phyloP scores from a whole-genome alignment of 192 early-diverging fungal genomes.

The Umbelopsis isabellina region DNA sequence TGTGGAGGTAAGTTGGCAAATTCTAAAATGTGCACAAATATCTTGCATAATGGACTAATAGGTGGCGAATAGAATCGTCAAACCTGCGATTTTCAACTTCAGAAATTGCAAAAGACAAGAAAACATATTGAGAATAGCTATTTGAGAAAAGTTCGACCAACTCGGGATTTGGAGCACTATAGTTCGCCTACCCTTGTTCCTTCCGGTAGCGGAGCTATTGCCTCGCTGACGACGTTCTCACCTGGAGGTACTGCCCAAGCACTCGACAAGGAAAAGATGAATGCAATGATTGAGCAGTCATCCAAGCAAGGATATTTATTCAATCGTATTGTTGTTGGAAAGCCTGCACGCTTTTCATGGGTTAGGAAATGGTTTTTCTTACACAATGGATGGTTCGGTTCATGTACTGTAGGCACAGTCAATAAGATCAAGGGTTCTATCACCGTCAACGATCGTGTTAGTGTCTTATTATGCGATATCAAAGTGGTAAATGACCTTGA shows the following conservation, averaged over 20 bases:
- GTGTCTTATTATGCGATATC: constrained; percentile 59
- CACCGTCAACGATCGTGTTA: constrained; percentile 50
- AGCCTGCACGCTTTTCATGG: constrained; percentile 51
- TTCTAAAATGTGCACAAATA: neutral
- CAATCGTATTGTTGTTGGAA: constrained; percentile 48
- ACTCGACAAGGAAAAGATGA: constrained; percentile 9
- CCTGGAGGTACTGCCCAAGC: neutral
- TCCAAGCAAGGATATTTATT: constrained; percentile 73
- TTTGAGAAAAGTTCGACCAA: constrained; percentile 26
- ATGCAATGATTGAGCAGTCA: constrained; percentile 30
- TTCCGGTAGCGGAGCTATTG: constrained; percentile 1
- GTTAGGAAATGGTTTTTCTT: constrained; percentile 63
- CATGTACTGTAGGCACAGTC: constrained; percentile 44
- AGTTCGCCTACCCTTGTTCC: neutral
- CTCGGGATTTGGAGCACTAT: constrained; percentile 31
- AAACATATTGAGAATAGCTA: constrained; percentile 33
- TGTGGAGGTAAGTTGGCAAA: constrained; percentile 34
- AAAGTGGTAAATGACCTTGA: constrained; percentile 59
- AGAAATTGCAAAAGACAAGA: constrained; percentile 29
- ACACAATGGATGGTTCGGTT: constrained; percentile 61
- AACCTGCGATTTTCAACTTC: constrained; percentile 34
- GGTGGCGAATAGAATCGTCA: constrained; percentile 29
- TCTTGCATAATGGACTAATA: neutral
- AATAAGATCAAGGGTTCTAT: constrained; percentile 40
- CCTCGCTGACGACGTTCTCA: neutral